Evolutionary conservation across 257 asterid genomes (phyloP).

Genomic region (Solanum ossicruentum): DNA sequence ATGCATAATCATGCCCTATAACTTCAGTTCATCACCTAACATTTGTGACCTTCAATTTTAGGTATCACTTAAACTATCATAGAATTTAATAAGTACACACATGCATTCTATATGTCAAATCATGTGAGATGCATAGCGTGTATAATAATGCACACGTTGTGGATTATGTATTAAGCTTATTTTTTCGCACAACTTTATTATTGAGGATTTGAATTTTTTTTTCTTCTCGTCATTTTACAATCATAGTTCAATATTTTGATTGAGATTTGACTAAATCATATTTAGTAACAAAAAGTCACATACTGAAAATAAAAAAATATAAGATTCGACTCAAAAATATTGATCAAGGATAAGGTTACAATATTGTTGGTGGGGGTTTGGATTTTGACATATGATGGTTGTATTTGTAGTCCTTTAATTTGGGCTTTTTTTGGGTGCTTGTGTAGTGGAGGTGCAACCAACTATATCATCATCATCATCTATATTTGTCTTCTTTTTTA

Average conservation of each 20-base stretch:
- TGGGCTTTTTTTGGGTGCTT: not conserved
- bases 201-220: too few species aligned
- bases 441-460: not conserved
- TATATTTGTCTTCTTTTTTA: conserved; percentile 1
- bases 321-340: not conserved
- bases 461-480: not conserved
- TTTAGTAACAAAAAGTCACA: not conserved
- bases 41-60: too few species aligned
- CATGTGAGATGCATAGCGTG: too few species aligned
- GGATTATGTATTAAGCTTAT: too few species aligned
- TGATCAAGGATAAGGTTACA: not conserved
- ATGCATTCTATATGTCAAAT: too few species aligned
- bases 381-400: not conserved
- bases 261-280: accelerated
- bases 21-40: too few species aligned
- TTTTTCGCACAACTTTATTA: too few species aligned
- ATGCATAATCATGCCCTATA: too few species aligned
- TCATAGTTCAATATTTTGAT: accelerated
- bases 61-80: too few species aligned
- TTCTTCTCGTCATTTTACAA: not conserved
- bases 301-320: accelerated
- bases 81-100: too few species aligned
- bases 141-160: too few species aligned
- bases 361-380: not conserved
- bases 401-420: not conserved